Base-by-base conservation (phyloP, 2,329 filamentous ascomycete species). In the Keithomyces neogunnii region DNA sequence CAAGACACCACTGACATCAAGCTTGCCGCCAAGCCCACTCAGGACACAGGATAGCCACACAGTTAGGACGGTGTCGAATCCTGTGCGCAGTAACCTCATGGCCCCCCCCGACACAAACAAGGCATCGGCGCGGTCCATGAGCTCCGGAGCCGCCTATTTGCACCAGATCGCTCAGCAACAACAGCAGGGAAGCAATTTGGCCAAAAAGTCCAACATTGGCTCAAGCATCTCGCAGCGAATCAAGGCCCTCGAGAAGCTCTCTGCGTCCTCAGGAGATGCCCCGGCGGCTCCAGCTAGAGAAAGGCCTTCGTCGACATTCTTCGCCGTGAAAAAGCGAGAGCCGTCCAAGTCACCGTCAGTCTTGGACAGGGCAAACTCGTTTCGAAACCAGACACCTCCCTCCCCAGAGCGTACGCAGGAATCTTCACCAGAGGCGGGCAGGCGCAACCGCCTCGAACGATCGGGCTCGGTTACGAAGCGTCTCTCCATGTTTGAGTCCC, bases 221-320 rank as follows among this genome's bases (percentile, higher is more conserved):
- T 90, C 88, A 7, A 90, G 89, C 59, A 96, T 99, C 54, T 95
- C 92, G 3, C 89, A 92, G 66, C 85, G 93, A 42, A 97, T 97
- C 66, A 95, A 96, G 68, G 90, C 91, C 5, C 74, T 99, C 49
- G 88, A 96, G 64, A 91, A 89, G 66, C 77, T 93, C 57, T 77
- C 84, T 53, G 69, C 76, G 8, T 56, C 63, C 51, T 55, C 59
- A 8, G 60, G 54, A 4, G 68, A 68, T 3, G 35, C 56, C 4
- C 58, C 56, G 38, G 52, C 56, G 8, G 36, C 56, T 3, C 50
- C 58, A 2, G 50, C 47, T 48, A 59, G 64, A 31, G 72, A 73
- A 35, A 66, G 72, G 13, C 72, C 76, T 3, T 73, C 75, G 5
- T 74, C 81, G 6, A 72, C 80, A 2, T 80, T 85, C 61, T 80